Percentiles rank a stretch among this genome's conserved stretches.
These are phyloP conservation scores for Penicillium herquei DNA, from an alignment of 495 filamentous ascomycete species.

Conservation along the genomic window DNA sequence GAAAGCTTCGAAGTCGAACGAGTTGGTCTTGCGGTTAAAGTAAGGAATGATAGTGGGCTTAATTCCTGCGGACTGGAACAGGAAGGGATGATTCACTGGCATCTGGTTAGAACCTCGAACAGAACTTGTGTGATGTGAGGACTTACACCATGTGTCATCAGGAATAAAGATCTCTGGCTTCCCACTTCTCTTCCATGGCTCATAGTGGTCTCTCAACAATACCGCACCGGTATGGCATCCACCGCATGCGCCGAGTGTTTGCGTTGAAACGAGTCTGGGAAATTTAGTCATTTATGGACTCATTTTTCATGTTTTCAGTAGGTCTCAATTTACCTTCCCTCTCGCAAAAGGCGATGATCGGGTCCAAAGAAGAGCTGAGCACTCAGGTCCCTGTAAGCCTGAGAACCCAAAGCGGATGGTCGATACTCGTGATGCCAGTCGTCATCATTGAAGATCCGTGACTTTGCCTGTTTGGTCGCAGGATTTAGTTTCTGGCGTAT, in stretches of 20 bases:
- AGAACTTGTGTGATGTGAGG: background rate
- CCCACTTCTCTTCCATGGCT: slow-evolving; percentile 10
- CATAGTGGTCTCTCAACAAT: slow-evolving; percentile 11
- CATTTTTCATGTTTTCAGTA: background rate
- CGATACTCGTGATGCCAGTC: slow-evolving; percentile 22
- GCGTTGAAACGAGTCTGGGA: slow-evolving; percentile 9
- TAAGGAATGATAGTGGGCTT: slow-evolving; percentile 13
- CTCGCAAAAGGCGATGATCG: slow-evolving; percentile 12
- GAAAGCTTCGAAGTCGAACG: slow-evolving; percentile 11
- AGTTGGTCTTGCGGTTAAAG: slow-evolving; percentile 12
- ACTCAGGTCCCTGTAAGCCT: slow-evolving; percentile 11
- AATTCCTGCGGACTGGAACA: slow-evolving; percentile 12
- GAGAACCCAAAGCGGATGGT: slow-evolving; percentile 7
- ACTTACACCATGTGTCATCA: slow-evolving; percentile 14
- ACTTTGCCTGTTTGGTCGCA: slow-evolving; percentile 9
- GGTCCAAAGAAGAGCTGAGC: slow-evolving; percentile 12
- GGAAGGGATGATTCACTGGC: slow-evolving; percentile 12
- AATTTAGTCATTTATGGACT: background rate
- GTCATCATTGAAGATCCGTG: slow-evolving; percentile 13
- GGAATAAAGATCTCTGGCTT: slow-evolving; percentile 15
- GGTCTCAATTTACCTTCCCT: slow-evolving; percentile 9
- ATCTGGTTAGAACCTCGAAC: background rate
- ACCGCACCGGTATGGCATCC: slow-evolving; percentile 16
- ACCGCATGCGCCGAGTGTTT: slow-evolving; percentile 17
- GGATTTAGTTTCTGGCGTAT: background rate